Conservation (phyloP, 345 rosid species). For the Erodium maritimum region DNA sequence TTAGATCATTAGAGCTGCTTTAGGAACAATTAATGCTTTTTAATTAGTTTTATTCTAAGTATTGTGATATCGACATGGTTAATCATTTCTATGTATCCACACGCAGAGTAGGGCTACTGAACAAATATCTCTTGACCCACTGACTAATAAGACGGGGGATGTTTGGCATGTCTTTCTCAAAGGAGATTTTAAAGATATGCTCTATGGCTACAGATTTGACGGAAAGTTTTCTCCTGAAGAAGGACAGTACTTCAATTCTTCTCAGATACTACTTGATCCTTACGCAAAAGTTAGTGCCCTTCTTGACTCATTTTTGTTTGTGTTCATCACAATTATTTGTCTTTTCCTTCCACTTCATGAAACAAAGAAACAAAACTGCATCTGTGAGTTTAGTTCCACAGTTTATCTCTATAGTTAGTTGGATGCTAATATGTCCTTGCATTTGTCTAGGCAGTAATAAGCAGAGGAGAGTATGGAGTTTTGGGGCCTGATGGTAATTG, state of each 20-base stretch:
- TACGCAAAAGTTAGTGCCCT: constrained; percentile 58
- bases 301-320: no score
- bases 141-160: constrained; percentile 60
- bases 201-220: constrained; percentile 72
- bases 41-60: background rate
- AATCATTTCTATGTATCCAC: background rate
- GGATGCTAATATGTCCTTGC: constrained; percentile 4
- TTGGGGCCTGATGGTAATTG: constrained; percentile 50
- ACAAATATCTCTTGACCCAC: constrained; percentile 58
- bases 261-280: constrained; percentile 70
- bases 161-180: constrained; percentile 72
- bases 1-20: no score
- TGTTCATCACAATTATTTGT: no score
- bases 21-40: no score
- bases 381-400: no score
- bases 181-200: constrained; percentile 61
- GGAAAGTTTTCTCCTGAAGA: constrained; percentile 59
- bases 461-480: constrained; percentile 77
- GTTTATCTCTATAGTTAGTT: background rate
- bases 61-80: background rate
- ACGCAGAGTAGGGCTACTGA: constrained; percentile 63
- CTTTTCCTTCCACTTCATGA: no score
- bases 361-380: no score
- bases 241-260: constrained; percentile 56
- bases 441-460: constrained; percentile 58